Evolutionary conservation across 2,329 filamentous ascomycete species (phyloP).

Genomic region (Onygenales sp.): DNA sequence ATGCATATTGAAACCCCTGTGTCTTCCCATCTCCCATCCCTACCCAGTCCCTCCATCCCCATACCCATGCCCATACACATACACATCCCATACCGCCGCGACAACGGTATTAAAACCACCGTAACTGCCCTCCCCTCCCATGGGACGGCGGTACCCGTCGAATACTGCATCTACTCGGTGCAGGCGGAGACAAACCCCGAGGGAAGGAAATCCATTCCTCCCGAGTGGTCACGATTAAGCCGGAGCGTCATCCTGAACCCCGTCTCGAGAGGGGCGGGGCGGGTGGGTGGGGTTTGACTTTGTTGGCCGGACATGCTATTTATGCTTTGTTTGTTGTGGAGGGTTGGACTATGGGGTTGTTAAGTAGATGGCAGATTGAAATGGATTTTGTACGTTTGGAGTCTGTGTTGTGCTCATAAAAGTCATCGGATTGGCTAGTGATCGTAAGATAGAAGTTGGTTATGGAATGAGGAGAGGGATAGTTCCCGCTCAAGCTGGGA

Average conservation of each 20-base stretch:
- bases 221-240: constrained; percentile 82
- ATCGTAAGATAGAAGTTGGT: no score
- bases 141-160: constrained; percentile 64
- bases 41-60: not conserved
- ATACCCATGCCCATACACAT: not conserved
- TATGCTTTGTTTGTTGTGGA: not conserved
- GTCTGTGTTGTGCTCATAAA: no score
- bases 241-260: constrained; percentile 88
- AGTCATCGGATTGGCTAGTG: no score
- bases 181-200: constrained; percentile 61
- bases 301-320: constrained; percentile 65
- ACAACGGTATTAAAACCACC: constrained; percentile 43
- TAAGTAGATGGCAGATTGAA: no score
- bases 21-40: not conserved
- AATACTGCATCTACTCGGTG: constrained; percentile 49
- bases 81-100: constrained; percentile 35
- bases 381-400: no score
- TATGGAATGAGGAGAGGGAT: no score
- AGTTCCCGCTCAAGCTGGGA: no score
- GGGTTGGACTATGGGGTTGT: not conserved
- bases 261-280: constrained; percentile 66
- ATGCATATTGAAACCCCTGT: not conserved
- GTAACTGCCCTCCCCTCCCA: constrained; percentile 49
- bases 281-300: constrained; percentile 94
- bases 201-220: constrained; percentile 3